Evolutionary conservation across 129 eudicot species (phyloP), one percentile per base, ranked within the genome.

Genomic region (Erigeron canadensis): DNA sequence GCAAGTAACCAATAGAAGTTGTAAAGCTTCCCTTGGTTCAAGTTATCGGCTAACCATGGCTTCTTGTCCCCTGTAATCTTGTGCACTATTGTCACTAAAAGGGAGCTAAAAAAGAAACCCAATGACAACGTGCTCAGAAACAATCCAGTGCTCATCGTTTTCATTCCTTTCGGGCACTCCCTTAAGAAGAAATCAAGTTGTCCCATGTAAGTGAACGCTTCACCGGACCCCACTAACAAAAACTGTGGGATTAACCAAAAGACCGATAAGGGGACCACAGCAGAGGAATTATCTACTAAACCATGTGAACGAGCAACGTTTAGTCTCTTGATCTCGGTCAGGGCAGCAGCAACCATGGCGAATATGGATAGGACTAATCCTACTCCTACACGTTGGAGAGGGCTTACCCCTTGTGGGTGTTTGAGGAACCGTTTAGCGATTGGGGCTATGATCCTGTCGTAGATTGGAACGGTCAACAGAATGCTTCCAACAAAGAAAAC

Each of bases 201-300:
- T 19, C 98, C 98, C 12, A 89, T 85, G 84, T 93, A 93, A 0
- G 91, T 87, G 10, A 92, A 89, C 3, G 96, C 98, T 76, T 92
- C 98, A 9, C 96, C 98, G 1, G 94, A 54, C 42, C 98, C 98
- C 28, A 89, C 91, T 6, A 93, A 63, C 57, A 89, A 59, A 77
- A 89, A 93, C 46, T 93, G 98, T 8, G 97, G 97, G 37, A 78
- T 38, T 56, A 91, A 57, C 88, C 89, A 82, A 42, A 88, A 91
- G 50, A 86, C 93, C 12, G 85, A 82, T 5, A 88, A 4, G 2
- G 92, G 96, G 12, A 88, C 86, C 10, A 42, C 58, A 10, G 41
- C 70, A 1, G 42, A 9, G 0, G 84, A 71, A 23, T 87, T 72
- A 38, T 90, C 70, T 2, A 64, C 81, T 50, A 86, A 63, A 1